These are phyloP conservation scores for Syzygium oleosum DNA, from an alignment of 345 rosid genomes.

Conservation along the genomic window DNA sequence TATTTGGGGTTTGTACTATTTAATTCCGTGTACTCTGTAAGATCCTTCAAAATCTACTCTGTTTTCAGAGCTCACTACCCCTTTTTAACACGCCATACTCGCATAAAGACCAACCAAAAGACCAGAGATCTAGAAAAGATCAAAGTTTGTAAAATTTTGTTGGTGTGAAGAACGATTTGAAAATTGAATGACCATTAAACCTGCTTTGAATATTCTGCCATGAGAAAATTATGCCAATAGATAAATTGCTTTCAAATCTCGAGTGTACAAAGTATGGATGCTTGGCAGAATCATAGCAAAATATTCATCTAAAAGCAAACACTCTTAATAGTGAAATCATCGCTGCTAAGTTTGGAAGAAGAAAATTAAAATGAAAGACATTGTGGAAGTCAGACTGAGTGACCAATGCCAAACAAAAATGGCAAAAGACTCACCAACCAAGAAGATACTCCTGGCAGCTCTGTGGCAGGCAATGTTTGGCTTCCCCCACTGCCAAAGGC, in stretches of 20 bases:
- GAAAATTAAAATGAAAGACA: background rate
- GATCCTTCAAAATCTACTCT: background rate
- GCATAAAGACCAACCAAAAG: background rate
- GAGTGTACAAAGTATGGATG: background rate
- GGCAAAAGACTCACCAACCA: slow-evolving; percentile 67
- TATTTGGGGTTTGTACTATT: background rate
- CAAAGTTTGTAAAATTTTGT: background rate
- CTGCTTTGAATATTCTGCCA: background rate
- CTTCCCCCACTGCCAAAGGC: slow-evolving; percentile 99
- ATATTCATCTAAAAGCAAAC: background rate
- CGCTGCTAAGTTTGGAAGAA: background rate
- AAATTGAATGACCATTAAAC: background rate
- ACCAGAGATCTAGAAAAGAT: background rate
- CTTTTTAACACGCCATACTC: background rate
- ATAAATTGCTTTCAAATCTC: background rate
- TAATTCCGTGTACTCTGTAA: background rate
- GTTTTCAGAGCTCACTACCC: background rate
- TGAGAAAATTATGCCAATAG: background rate
- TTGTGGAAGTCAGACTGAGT: background rate
- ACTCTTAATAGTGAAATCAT: background rate
- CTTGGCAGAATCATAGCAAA: background rate
- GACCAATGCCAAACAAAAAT: background rate
- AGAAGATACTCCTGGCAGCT: slow-evolving; percentile 92
- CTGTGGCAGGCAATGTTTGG: slow-evolving; percentile 90
- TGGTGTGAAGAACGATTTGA: background rate